Percentiles rank a stretch among this genome's conserved stretches.
phyloP scores from a whole-genome alignment of 257 asterid genomes.

The Nicotiana paniculata region DNA sequence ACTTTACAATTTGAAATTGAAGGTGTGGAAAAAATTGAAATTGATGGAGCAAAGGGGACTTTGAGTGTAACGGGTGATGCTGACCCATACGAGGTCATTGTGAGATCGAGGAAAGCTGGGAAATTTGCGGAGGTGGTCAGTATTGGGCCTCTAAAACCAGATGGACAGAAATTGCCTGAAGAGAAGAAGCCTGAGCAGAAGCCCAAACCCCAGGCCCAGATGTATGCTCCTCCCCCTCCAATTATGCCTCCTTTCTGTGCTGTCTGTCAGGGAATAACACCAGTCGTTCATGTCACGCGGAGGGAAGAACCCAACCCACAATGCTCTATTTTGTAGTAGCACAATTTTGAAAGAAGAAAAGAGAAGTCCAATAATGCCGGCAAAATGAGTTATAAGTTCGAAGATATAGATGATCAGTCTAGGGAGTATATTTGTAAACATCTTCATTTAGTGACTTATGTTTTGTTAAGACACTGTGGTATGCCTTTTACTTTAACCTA shows the following conservation, averaged over 20 bases:
- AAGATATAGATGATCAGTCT: neutral
- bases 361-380: neutral
- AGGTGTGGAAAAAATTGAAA: constrained; percentile 54
- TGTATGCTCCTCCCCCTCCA: constrained; percentile 3
- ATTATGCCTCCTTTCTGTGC: neutral
- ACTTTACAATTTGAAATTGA: neutral
- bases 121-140: constrained; percentile 37
- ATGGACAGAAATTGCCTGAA: constrained; percentile 22
- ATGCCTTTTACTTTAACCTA: neutral
- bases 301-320: constrained; percentile 11
- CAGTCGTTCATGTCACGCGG: constrained; percentile 9
- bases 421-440: neutral
- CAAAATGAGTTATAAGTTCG: neutral
- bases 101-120: constrained; percentile 35
- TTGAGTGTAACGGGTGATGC: constrained; percentile 45
- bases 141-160: constrained; percentile 38
- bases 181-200: constrained; percentile 15
- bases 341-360: neutral
- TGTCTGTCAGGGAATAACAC: constrained; percentile 6
- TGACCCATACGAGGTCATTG: constrained; percentile 42
- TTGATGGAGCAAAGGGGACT: constrained; percentile 39
- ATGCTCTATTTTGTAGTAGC: constrained; percentile 8
- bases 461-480: neutral
- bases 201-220: neutral
- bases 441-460: neutral